These are phyloP conservation scores for Pascua sp. DNA, from an alignment of 1,284 basidiomycete genomes.

Conservation along the genomic window DNA sequence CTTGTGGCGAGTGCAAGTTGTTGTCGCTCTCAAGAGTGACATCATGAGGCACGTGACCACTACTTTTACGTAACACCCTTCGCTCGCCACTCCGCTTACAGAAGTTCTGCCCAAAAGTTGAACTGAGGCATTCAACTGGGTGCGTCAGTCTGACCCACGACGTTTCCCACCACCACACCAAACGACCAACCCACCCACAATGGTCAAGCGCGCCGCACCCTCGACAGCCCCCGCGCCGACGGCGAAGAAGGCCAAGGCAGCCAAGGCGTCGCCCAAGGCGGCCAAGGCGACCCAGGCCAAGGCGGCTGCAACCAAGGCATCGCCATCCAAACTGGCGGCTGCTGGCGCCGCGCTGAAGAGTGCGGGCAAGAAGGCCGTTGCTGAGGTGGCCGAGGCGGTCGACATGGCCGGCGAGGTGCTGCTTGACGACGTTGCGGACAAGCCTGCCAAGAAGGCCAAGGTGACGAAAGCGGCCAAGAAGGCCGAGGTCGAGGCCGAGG, in stretches of 20 bases:
- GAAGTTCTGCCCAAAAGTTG: too few species aligned
- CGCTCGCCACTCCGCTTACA: neutral
- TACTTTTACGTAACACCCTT: neutral
- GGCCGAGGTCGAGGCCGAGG: constrained; percentile 12
- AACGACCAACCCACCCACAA: constrained; percentile 4
- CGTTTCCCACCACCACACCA: neutral
- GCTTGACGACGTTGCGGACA: constrained; percentile 29
- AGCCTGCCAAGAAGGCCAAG: constrained; percentile 19
- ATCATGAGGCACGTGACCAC: neutral
- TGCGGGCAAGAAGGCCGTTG: neutral
- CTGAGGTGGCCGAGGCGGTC: constrained; percentile 23
- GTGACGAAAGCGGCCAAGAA: constrained; percentile 17
- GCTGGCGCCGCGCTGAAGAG: neutral
- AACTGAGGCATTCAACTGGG: too few species aligned
- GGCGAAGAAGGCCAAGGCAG: neutral
- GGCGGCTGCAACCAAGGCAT: neutral
- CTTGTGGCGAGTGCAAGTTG: too few species aligned
- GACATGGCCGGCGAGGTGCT: constrained; percentile 38
- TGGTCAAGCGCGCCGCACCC: constrained; percentile 28
- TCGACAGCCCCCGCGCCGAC: constrained; percentile 9
- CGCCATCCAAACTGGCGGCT: neutral
- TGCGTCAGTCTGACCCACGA: too few species aligned
- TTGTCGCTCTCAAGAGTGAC: neutral
- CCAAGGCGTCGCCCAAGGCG: neutral
- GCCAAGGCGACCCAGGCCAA: constrained; percentile 1